Base-by-base conservation (phyloP, 2,329 filamentous ascomycete species). In the Drechslerella coelobrocha region DNA sequence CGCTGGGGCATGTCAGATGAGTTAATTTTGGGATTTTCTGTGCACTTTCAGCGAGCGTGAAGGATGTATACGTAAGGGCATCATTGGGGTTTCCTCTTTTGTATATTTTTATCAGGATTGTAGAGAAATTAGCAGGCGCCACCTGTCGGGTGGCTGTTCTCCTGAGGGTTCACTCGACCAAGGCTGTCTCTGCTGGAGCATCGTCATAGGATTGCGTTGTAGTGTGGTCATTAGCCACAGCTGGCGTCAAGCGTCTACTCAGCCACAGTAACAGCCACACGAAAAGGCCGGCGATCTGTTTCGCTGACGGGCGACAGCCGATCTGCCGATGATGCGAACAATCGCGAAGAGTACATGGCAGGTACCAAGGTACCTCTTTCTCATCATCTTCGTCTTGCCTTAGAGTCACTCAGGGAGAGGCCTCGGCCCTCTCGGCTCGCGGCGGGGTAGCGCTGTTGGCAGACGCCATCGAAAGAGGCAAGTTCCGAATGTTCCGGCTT, bases 261-360 rank as follows among this genome's bases (percentile, higher is more conserved):
- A 45, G 52, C 65, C 53, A 59, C 55, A 23, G 19, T 37, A 39
- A 23, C 59, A 45, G 59, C 59, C 52, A 57, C 59, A 39, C 6
- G 12, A 31, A 31, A 31, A 31, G 29, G 24, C 53, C 51, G 63
- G 19, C 41, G 55, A 68, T 61, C 63, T 17, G 50, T 54, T 54
- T 61, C 50, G 56, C 59, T 37, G 57, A 45, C 39, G 9, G 37
- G n/a, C 27, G 29, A 48, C 43, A 21, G 63, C n/a, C 39, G 52
- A 69, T 69, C 52, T 54, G 62, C 48, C 53, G 61, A 60, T 68
- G 62, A 68, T 68, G 62, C 60, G 50, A 48, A 53, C 47, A 68
- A 2, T 60, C 54, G 62, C 48, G 41, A 59, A 68, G 54, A 50
- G 59, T 48, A 60, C 48, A 24, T 14, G n/a, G 23, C 4, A 12